Percentiles rank a stretch among this genome's conserved stretches.
Evolutionary conservation across 495 filamentous ascomycete genomes (phyloP).

Genomic region (Tetracladium marchalianum): DNA sequence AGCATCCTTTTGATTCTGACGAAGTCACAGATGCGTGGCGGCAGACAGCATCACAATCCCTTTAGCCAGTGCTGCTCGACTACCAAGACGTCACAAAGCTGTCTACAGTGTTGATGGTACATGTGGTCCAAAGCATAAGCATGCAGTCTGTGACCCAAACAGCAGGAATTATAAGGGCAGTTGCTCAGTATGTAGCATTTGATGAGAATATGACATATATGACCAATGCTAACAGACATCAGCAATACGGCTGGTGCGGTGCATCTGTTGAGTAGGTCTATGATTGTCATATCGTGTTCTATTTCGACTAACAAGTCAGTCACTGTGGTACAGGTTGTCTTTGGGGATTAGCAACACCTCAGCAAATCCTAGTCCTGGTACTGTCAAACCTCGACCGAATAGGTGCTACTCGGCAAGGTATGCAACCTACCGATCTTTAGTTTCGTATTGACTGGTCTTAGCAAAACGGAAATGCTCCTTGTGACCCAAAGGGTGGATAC

Average conservation of each 20-base stretch:
- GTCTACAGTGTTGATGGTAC: conserved; percentile 30
- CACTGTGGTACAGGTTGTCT: conserved; percentile 23
- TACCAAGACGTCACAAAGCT: conserved; percentile 12
- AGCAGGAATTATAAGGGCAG: conserved; percentile 11
- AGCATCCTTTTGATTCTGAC: neutral
- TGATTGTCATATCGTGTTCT: neutral
- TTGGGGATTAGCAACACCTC: conserved; percentile 16
- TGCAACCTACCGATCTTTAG: neutral
- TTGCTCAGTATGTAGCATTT: conserved; percentile 17
- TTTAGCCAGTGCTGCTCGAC: too few relatives aligned
- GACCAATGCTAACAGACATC: conserved; percentile 1
- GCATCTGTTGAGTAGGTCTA: conserved; percentile 14
- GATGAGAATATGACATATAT: neutral
- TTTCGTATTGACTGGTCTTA: neutral
- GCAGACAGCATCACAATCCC: neutral
- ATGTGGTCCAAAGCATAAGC: conserved; percentile 33
- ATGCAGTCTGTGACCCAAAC: conserved; percentile 33
- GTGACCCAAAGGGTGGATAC: conserved; percentile 18
- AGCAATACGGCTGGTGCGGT: conserved; percentile 25
- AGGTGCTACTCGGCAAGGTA: conserved; percentile 18
- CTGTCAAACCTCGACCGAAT: conserved; percentile 13
- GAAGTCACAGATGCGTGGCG: conserved; percentile 14
- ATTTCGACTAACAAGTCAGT: neutral
- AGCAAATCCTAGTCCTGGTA: neutral
- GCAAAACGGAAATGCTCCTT: conserved; percentile 17